A percentile compares a stretch with the other conserved stretches of the same genome.
These are phyloP conservation scores for Epichloe coenophiala DNA, from an alignment of 2,329 filamentous ascomycete species.

Conservation along the genomic window DNA sequence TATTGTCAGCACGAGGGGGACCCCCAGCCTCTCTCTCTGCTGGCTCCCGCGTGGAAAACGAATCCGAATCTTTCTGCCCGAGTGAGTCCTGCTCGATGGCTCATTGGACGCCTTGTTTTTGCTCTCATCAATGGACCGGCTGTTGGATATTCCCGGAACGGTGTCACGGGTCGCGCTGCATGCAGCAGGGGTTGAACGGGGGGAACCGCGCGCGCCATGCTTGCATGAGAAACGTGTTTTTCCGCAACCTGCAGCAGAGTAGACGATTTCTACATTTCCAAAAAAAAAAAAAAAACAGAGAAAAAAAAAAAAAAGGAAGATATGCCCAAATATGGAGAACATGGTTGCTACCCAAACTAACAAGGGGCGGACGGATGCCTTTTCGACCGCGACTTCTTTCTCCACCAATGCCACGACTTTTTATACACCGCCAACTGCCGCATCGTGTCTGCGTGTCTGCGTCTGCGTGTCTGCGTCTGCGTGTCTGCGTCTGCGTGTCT, in stretches of 20 bases:
- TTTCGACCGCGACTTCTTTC: not conserved
- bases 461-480: not conserved
- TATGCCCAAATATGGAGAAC: not conserved
- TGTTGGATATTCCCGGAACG: conserved; percentile 2
- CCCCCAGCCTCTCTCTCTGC: not conserved
- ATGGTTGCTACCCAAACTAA: not conserved
- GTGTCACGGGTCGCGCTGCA: not conserved
- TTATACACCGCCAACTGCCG: not conserved
- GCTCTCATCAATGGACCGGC: not conserved
- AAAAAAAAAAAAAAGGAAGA: no score
- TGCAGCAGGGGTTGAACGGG: not conserved
- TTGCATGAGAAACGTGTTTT: no score
- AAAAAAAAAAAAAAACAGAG: no score
- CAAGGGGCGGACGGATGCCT: not conserved
- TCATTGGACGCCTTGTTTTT: no score
- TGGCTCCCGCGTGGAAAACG: not conserved
- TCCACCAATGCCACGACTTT: not conserved
- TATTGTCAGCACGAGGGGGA: not conserved
- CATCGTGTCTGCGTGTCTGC: not conserved
- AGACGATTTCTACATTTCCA: no score
- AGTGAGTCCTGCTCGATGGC: not conserved
- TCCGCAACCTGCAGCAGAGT: no score
- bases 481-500: not conserved
- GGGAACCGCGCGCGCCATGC: no score
- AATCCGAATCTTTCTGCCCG: not conserved